A percentile compares a stretch with the other conserved stretches of the same genome.
phyloP scores from a whole-genome alignment of 2,329 filamentous ascomycete species.

The Talaromyces islandicus region DNA sequence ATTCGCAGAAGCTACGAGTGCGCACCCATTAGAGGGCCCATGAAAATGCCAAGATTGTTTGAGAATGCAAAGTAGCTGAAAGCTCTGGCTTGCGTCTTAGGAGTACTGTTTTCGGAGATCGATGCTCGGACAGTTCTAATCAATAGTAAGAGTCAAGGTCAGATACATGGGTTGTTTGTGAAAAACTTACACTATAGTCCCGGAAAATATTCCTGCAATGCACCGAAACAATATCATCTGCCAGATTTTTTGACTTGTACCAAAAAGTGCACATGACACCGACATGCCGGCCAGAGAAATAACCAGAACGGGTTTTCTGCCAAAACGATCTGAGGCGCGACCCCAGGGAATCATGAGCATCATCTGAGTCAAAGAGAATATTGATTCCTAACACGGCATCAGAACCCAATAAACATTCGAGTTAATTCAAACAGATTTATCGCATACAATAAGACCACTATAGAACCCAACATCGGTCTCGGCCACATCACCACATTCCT shows the following conservation, averaged over 20 bases:
- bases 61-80: conserved; percentile 74
- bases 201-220: conserved; percentile 66
- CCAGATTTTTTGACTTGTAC: conserved; percentile 58
- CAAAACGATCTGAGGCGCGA: conserved; percentile 58
- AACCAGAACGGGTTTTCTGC: conserved; percentile 68
- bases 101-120: conserved; percentile 66
- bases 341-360: conserved; percentile 73
- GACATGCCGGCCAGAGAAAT: conserved; percentile 60
- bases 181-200: conserved; percentile 53
- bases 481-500: conserved; percentile 56
- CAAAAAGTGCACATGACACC: conserved; percentile 59
- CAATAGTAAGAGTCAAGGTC: not conserved
- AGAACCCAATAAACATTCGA: not conserved
- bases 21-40: conserved; percentile 59
- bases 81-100: conserved; percentile 63
- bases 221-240: conserved; percentile 72
- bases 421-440: not conserved
- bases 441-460: conserved; percentile 64
- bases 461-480: conserved; percentile 73
- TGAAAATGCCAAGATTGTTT: conserved; percentile 66
- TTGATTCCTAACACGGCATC: conserved; percentile 36
- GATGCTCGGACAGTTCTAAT: conserved; percentile 64
- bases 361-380: conserved; percentile 73
- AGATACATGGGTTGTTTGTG: not conserved
- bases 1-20: not conserved